Conservation (phyloP, 176 grass and related monocot species). For the Oryza longistaminata region DNA sequence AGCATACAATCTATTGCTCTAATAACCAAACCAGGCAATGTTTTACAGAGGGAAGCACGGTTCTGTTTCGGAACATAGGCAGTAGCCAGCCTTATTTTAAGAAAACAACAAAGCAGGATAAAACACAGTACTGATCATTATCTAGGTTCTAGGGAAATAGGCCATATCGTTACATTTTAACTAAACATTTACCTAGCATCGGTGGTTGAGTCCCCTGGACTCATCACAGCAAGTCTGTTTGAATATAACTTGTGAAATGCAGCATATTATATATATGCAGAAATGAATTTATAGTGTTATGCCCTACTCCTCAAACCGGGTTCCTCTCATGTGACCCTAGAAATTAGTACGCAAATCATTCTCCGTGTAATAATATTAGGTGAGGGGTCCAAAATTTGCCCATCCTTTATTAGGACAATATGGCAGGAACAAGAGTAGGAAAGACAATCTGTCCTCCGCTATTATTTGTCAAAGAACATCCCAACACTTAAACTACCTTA, state of each 20-base stretch:
- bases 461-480: conserved; percentile 9
- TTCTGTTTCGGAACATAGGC: background rate
- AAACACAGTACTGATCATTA: background rate
- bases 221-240: background rate
- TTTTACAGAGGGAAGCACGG: background rate
- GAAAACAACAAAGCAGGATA: background rate
- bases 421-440: background rate
- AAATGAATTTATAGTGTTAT: background rate
- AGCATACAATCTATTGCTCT: background rate
- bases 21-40: background rate
- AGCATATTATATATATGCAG: background rate
- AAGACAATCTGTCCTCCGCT: background rate
- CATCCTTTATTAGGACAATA: background rate
- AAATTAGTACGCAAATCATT: background rate
- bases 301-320: background rate
- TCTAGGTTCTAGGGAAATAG: background rate
- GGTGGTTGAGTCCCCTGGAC: background rate
- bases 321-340: background rate
- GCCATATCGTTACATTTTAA: background rate
- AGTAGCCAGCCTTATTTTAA: background rate
- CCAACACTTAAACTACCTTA: background rate
- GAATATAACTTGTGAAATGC: background rate
- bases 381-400: background rate
- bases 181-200: background rate
- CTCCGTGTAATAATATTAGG: background rate